Conservation (phyloP, 768 basidiomycete genomes). For the Calocera viscosa region DNA sequence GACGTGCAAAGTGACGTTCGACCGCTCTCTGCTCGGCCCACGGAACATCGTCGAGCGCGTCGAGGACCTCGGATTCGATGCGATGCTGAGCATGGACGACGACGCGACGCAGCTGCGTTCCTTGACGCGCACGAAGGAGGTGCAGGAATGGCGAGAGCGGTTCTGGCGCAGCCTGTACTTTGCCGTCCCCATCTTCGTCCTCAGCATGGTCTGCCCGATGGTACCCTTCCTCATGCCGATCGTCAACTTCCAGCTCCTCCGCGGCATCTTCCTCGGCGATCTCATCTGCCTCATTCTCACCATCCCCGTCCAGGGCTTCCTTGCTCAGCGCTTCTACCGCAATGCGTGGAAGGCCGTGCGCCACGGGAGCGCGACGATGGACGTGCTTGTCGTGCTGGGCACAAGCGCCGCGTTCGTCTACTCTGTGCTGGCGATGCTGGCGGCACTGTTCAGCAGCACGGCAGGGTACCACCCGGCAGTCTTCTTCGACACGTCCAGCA, state of each 20-base stretch:
- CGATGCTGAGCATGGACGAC: conserved; percentile 56
- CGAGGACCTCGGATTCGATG: conserved; percentile 83
- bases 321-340: conserved; percentile 75
- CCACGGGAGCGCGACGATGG: conserved; percentile 90
- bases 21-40: conserved; percentile 55
- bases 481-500: conserved; percentile 98
- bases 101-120: conserved; percentile 77
- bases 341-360: conserved; percentile 84
- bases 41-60: conserved; percentile 82
- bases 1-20: conserved; percentile 62
- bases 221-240: conserved; percentile 48
- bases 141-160: conserved; percentile 74
- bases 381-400: conserved; percentile 90
- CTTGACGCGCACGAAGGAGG: conserved; percentile 78
- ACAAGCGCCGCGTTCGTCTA: conserved; percentile 91
- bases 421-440: conserved; percentile 57
- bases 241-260: conserved; percentile 39
- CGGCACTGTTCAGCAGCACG: conserved; percentile 41
- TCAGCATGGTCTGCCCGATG: conserved; percentile 71
- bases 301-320: conserved; percentile 86
- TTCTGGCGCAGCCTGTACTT: conserved; percentile 64
- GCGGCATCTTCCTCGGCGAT: conserved; percentile 71
- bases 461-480: conserved; percentile 66
- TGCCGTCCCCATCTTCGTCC: conserved; percentile 86
- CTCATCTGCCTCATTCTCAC: conserved; percentile 62